Conservation (phyloP, 352 stramenopile genomes). For the Phytophthora chlamydospora region DNA sequence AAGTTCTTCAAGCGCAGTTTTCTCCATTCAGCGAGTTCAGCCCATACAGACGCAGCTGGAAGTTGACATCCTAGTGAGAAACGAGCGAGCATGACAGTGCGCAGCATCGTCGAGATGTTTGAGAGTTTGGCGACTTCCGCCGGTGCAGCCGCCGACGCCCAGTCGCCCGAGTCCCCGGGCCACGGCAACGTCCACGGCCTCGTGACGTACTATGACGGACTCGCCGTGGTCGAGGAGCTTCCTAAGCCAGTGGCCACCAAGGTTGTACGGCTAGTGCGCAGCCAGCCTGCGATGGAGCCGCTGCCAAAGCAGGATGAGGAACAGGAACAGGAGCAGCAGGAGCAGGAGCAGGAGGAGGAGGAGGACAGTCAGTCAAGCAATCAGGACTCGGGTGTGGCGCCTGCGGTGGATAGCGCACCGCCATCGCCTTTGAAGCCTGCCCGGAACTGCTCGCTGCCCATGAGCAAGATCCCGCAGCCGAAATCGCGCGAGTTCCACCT, state of each 20-base stretch:
- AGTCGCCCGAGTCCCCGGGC: constrained; percentile 17
- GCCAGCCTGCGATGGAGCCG: constrained; percentile 9
- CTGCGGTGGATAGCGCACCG: constrained; percentile 1
- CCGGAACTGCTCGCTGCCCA: constrained; percentile 4
- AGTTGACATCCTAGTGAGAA: background rate
- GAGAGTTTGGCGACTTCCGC: constrained; percentile 32
- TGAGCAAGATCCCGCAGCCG: constrained; percentile 38
- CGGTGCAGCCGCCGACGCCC: constrained; percentile 1
- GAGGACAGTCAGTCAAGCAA: constrained; percentile 15
- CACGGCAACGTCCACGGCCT: constrained; percentile 31
- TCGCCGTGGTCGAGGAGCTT: constrained; percentile 28
- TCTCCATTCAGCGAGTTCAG: constrained; percentile 29
- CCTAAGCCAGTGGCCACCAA: constrained; percentile 21
- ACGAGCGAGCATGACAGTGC: constrained; percentile 38
- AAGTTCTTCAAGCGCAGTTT: constrained; percentile 36
- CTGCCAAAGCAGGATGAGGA: constrained; percentile 9
- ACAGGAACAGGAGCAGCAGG: background rate
- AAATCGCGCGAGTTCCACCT: constrained; percentile 38
- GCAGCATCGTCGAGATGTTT: constrained; percentile 43
- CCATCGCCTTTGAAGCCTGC: constrained; percentile 1
- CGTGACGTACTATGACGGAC: constrained; percentile 40
- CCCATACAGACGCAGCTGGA: background rate
- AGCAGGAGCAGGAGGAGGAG: constrained; percentile 6
- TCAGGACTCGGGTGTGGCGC: constrained; percentile 23
- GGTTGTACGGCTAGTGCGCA: constrained; percentile 11